Conservation (phyloP, 116 monocot species). For the Dioscorea cayenensis region DNA sequence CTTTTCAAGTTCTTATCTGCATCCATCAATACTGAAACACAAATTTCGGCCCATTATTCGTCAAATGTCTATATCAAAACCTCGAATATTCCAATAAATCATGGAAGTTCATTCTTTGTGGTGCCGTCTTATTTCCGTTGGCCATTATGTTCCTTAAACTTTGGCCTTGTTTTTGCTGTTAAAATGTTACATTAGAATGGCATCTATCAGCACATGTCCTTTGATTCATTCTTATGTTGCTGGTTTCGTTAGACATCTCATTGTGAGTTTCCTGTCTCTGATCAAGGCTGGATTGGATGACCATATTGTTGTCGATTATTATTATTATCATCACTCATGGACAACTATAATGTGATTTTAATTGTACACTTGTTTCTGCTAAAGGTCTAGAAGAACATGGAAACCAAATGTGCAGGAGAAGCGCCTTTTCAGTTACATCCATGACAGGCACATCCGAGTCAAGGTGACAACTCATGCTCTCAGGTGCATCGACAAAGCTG, state of each 20-base stretch:
- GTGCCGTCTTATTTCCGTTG: too few relatives aligned
- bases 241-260: background rate
- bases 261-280: background rate
- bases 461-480: conserved; percentile 92
- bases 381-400: conserved; percentile 71
- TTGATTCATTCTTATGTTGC: background rate
- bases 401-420: conserved; percentile 96
- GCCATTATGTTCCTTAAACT: background rate
- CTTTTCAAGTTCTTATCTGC: too few relatives aligned
- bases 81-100: too few relatives aligned
- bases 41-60: too few relatives aligned
- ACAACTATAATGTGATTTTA: background rate
- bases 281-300: background rate
- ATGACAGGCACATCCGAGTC: conserved; percentile 66
- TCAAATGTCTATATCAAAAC: too few relatives aligned
- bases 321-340: too few relatives aligned
- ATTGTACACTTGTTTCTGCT: too few relatives aligned
- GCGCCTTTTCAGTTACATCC: conserved; percentile 86
- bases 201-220: background rate
- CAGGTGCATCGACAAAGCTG: conserved; percentile 91
- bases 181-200: background rate
- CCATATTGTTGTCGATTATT: background rate
- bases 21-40: too few relatives aligned
- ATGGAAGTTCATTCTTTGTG: too few relatives aligned
- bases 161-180: background rate